Evolutionary conservation across 2,329 filamentous ascomycete genomes (phyloP), one percentile per base, ranked within the genome.

Genomic region (Pseudogymnoascus sp.): DNA sequence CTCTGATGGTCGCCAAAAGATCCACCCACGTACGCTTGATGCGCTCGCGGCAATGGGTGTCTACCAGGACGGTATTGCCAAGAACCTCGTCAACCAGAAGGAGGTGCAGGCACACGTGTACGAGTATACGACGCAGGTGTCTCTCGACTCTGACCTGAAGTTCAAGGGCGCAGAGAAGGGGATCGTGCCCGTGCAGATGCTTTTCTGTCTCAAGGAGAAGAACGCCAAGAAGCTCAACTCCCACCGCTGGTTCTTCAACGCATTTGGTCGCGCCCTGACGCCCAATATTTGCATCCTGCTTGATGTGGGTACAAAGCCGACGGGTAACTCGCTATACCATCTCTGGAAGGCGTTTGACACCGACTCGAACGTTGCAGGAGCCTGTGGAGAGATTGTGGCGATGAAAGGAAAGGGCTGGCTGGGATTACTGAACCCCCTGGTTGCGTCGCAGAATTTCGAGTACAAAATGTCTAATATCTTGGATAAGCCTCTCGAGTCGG

Each of bases 391-490:
- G 74, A 99, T 99, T 75, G 96, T 93, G 72, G 94, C 94, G 0
- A 96, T 96, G 76, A 96, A 97, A 73, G 94, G 94, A 6, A 90
- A 87, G 66, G 86, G 83, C 22, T 92, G 91, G 71, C 78, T 85
- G 4, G 91, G 93, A 64, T 80, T 99, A 14, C 78, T 99, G 50
- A 99, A 99, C 69, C 94, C 94, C 0, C 80, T 99, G 5, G 93
- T 99, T 14, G 94, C 94, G 0, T 96, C 91, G 50, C 94, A 99
- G 70, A 99, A 99, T 73, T 99, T 99, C 67, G 94, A 99, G 78
- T 99, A 99, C 80, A 99, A 99, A 75, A 97, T 99, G 91, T 96
- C 91, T 39, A 99, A 99, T 69, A 99, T 99, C 69, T 80, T 99
- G 25, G 94, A 99, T 73, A 99, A 99, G 74, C 94, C 94, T 0